phyloP scores from a whole-genome alignment of 2,329 filamentous ascomycete species.

The Trichophyton verrucosum region DNA sequence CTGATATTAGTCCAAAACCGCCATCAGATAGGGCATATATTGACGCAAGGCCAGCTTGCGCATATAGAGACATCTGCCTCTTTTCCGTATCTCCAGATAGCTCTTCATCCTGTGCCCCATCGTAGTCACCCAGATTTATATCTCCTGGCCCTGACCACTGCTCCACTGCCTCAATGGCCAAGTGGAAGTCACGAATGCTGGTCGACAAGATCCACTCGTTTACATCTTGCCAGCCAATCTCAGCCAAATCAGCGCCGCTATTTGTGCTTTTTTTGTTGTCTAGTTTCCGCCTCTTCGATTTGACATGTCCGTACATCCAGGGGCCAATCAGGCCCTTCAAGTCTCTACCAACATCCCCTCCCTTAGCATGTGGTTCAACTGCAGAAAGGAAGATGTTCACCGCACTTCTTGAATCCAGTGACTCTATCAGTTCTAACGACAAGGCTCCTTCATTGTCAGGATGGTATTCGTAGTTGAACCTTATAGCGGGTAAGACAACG shows the following conservation, averaged over 20 bases:
- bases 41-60: conserved; percentile 47
- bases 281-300: conserved; percentile 43
- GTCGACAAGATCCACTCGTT: conserved; percentile 48
- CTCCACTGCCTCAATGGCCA: conserved; percentile 39
- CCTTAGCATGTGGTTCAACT: conserved; percentile 23
- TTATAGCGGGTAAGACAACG: conserved; percentile 45
- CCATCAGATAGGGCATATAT: conserved; percentile 43
- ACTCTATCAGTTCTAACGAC: conserved; percentile 42
- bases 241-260: conserved; percentile 34
- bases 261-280: conserved; percentile 11
- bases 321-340: conserved; percentile 48
- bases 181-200: conserved; percentile 39
- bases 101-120: conserved; percentile 28
- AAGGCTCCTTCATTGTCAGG: conserved; percentile 34
- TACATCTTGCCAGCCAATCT: conserved; percentile 43
- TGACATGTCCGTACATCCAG: conserved; percentile 49
- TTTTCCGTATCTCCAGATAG: conserved; percentile 4
- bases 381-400: conserved; percentile 43
- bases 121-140: conserved; percentile 46
- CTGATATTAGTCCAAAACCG: conserved; percentile 35
- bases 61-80: conserved; percentile 29
- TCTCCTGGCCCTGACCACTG: conserved; percentile 50
- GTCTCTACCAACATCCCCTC: conserved; percentile 39
- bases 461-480: conserved; percentile 52
- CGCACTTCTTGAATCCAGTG: conserved; percentile 38